phyloP scores from a whole-genome alignment of 1,284 basidiomycete species.

The Ganoderma sinense region DNA sequence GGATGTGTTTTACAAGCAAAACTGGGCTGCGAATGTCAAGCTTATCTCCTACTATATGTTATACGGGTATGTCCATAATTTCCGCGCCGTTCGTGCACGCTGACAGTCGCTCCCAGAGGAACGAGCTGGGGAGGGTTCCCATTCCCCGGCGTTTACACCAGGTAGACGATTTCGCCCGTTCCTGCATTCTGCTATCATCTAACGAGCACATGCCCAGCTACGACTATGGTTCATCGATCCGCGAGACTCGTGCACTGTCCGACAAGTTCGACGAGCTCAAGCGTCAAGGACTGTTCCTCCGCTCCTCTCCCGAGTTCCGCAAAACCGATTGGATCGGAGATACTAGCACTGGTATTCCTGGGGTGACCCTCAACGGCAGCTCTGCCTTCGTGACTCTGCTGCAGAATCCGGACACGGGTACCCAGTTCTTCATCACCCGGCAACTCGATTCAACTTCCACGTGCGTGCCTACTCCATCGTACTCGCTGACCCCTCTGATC shows the following conservation, averaged over 20 bases:
- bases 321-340: conserved; percentile 80
- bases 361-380: conserved; percentile 55
- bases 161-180: conserved; percentile 32
- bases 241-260: conserved; percentile 74
- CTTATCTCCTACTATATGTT: conserved; percentile 84
- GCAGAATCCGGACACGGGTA: conserved; percentile 67
- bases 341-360: conserved; percentile 51
- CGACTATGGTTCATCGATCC: conserved; percentile 73
- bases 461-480: conserved; percentile 47
- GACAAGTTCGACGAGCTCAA: conserved; percentile 80
- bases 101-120: conserved; percentile 51
- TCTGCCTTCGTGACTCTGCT: conserved; percentile 66
- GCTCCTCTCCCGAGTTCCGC: conserved; percentile 77
- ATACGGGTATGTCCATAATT: conserved; percentile 57
- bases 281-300: conserved; percentile 75
- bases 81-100: conserved; percentile 7
- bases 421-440: conserved; percentile 76
- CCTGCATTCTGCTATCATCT: not conserved
- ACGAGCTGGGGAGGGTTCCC: conserved; percentile 83
- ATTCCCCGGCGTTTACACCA: conserved; percentile 68
- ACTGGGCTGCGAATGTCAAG: conserved; percentile 82
- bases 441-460: conserved; percentile 72
- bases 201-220: conserved; percentile 53
- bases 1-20: conserved; percentile 76
- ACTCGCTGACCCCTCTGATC: too few species aligned